These are phyloP conservation scores for Saccharomyces hybrid DNA, from an alignment of 1,139 yeast species.

Conservation along the genomic window DNA sequence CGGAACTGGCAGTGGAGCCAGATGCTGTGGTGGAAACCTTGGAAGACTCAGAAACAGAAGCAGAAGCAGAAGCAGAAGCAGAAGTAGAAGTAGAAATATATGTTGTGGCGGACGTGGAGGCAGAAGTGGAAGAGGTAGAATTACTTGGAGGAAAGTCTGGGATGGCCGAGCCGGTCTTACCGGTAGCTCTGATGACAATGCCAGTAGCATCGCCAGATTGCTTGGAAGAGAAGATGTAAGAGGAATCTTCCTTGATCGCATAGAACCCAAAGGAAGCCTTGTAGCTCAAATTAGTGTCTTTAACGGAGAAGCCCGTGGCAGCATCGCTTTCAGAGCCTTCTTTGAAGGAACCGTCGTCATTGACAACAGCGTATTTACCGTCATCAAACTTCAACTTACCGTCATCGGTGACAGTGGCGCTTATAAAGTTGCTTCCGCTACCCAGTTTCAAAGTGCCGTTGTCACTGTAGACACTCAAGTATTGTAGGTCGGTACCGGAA, in stretches of 20 bases:
- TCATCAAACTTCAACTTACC: constrained; percentile 29
- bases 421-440: constrained; percentile 8
- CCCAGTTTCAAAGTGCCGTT: constrained; percentile 16
- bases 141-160: constrained; percentile 15
- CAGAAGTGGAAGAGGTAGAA: constrained; percentile 3
- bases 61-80: not conserved
- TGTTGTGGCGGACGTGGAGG: not conserved
- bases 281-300: constrained; percentile 24
- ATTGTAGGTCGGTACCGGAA: constrained; percentile 32
- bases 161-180: constrained; percentile 10
- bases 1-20: not conserved
- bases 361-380: constrained; percentile 25
- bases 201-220: constrained; percentile 9
- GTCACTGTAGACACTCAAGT: constrained; percentile 15
- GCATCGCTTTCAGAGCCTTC: constrained; percentile 20
- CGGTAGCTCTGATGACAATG: constrained; percentile 15
- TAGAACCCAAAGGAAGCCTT: constrained; percentile 22
- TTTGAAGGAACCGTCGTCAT: constrained; percentile 15
- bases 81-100: constrained; percentile 1
- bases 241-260: constrained; percentile 14
- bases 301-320: constrained; percentile 26
- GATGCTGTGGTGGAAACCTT: not conserved
- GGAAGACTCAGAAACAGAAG: not conserved
- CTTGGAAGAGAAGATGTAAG: constrained; percentile 14
- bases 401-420: constrained; percentile 27